Evolutionary conservation across 805 yeast genomes (phyloP), one percentile per base, ranked within the genome.

Genomic region (Cyberlindnera xylosilytica): DNA sequence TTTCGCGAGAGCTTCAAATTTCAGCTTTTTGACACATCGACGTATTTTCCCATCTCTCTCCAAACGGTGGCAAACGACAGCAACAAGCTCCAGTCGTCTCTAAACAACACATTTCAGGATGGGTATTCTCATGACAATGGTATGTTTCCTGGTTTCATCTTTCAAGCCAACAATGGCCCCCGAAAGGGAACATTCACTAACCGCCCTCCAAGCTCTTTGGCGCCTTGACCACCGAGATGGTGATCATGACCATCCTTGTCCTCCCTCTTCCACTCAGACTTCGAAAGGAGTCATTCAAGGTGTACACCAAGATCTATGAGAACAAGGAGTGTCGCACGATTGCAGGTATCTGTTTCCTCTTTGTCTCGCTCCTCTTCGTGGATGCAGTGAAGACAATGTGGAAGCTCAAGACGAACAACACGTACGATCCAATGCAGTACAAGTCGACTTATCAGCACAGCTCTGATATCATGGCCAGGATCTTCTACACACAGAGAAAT

Each of bases 401-500:
- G 34, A 58, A 65, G 36, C 51, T 58, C 20, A 64, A 68, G 16
- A 52, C 49, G 4, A 45, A 50, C 15, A 32, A 42, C 26, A 50
- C 54, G n/a, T 48, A 49, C 41, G 56, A 69, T 68, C 47, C 51
- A 12, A 5, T 20, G 6, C 34, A 49, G 23, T 42, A 44, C 26
- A 44, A 43, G 24, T 48, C 57, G 8, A 50, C 59, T 2, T 57
- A 62, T 20, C 42, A 53, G 2, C 53, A 63, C 26, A 63, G 73
- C 35, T 66, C 72, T 32, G 83, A 80, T 18, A 74, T 69, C 46
- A 61, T 78, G 49, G 85, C 83, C 5, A 65, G 76, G 36, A 75
- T 79, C 46, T 79, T 81, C 44, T 80, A 78, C 52, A 70, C 80
- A 30, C 86, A 80, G 58, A 68, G 87, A 56, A 80, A 80, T 50